Percentiles rank a stretch among this genome's conserved stretches.
Evolutionary conservation across 1,284 basidiomycete genomes (phyloP).

Genomic region (Irpex sp.): DNA sequence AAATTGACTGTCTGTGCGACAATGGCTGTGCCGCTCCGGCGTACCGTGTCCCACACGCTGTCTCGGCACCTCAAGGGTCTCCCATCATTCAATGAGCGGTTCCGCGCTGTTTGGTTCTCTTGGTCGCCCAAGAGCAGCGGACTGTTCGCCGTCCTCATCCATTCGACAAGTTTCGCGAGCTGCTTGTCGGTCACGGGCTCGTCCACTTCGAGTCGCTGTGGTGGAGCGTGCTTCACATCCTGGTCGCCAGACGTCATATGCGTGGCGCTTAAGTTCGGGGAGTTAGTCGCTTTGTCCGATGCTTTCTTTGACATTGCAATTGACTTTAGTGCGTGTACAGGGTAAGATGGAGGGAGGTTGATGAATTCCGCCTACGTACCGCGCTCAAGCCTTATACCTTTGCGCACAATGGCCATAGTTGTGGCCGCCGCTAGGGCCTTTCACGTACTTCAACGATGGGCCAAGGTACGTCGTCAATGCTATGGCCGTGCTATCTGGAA

Average conservation of each 20-base stretch:
- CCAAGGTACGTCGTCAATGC: background rate
- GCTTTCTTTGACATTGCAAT: background rate
- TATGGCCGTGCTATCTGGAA: no score
- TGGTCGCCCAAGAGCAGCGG: background rate
- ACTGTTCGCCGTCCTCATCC: background rate
- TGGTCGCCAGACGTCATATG: background rate
- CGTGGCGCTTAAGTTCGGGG: background rate
- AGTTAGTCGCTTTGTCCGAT: background rate
- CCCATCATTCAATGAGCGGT: background rate
- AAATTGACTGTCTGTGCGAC: slow-evolving; percentile 20
- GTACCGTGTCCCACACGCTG: slow-evolving; percentile 16
- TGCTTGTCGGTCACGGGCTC: background rate
- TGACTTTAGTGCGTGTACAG: background rate
- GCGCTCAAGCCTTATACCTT: background rate
- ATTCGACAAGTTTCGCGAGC: background rate
- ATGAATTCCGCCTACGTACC: background rate
- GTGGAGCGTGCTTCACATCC: background rate
- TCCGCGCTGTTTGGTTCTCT: background rate
- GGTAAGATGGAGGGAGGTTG: background rate
- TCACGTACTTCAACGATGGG: no score
- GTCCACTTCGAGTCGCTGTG: background rate
- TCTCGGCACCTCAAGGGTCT: slow-evolving; percentile 6
- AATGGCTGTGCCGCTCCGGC: slow-evolving; percentile 12
- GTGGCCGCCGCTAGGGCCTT: background rate
- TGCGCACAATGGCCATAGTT: background rate